Evolutionary conservation across 2,329 filamentous ascomycete species (phyloP).

Genomic region (Coniochaeta hoffmannii): DNA sequence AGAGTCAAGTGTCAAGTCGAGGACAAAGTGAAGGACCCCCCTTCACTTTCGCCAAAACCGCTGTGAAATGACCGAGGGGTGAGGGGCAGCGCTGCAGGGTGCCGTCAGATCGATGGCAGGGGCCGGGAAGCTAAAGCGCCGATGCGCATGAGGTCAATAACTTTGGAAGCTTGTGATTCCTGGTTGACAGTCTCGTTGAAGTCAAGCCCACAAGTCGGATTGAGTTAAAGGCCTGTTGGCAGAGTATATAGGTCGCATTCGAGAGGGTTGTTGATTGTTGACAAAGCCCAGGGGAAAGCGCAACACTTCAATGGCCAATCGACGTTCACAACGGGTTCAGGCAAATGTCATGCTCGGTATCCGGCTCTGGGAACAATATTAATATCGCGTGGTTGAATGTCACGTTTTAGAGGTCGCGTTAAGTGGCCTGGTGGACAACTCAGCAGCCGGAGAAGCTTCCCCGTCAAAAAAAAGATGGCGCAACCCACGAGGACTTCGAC

Average conservation of each 20-base stretch:
- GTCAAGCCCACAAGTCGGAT: too few relatives aligned
- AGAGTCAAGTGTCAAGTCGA: background rate
- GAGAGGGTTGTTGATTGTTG: constrained; percentile 1
- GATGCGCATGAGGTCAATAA: background rate
- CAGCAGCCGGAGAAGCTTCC: background rate
- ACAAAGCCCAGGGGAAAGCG: background rate
- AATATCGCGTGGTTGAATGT: background rate
- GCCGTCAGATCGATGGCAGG: background rate
- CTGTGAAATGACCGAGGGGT: constrained; percentile 1
- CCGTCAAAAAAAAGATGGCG: background rate
- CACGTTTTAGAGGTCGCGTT: background rate
- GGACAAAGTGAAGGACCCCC: background rate
- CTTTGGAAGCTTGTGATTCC: background rate
- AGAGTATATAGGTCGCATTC: too few relatives aligned
- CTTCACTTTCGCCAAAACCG: background rate
- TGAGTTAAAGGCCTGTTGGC: too few relatives aligned
- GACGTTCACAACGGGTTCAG: background rate
- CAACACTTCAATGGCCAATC: background rate
- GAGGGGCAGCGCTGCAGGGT: constrained; percentile 1
- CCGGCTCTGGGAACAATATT: background rate
- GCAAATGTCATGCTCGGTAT: background rate
- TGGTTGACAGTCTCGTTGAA: too few relatives aligned
- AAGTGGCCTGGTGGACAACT: background rate
- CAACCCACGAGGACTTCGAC: too few relatives aligned
- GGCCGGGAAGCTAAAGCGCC: background rate